phyloP scores from a whole-genome alignment of 2,329 filamentous ascomycete genomes.

The Alternaria conjuncta region DNA sequence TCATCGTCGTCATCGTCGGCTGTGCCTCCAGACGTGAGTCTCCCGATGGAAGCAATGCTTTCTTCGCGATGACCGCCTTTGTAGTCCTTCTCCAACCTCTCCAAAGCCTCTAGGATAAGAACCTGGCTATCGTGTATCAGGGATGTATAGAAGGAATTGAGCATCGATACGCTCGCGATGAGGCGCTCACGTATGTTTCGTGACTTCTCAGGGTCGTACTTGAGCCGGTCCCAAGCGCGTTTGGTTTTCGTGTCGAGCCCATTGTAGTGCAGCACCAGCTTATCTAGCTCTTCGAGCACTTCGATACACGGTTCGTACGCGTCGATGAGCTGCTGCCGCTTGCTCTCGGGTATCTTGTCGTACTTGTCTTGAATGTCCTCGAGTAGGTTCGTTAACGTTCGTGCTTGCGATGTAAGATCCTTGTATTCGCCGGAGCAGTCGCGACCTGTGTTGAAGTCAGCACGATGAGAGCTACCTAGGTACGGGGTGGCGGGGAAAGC shows the following conservation, averaged over 20 bases:
- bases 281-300: conserved; percentile 35
- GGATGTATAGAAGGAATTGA: conserved; percentile 37
- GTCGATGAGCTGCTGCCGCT: conserved; percentile 28
- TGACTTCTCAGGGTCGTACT: conserved; percentile 35
- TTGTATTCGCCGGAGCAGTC: conserved; percentile 42
- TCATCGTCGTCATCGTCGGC: conserved; percentile 25
- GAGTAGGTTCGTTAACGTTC: conserved; percentile 34
- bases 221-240: conserved; percentile 39
- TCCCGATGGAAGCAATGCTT: conserved; percentile 33
- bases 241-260: conserved; percentile 37
- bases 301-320: conserved; percentile 33
- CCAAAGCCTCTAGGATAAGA: conserved; percentile 38
- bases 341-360: conserved; percentile 27
- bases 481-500: not conserved
- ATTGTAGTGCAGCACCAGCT: conserved; percentile 36
- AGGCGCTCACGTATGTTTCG: conserved; percentile 30
- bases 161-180: conserved; percentile 29
- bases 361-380: conserved; percentile 39
- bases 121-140: conserved; percentile 39
- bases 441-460: conserved; percentile 25
- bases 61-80: conserved; percentile 39
- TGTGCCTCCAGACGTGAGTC: conserved; percentile 19
- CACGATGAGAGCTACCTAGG: too few relatives aligned
- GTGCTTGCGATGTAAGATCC: conserved; percentile 30
- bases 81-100: conserved; percentile 38